phyloP scores from a whole-genome alignment of 352 stramenopile species.

The Globisporangium paroecandrum region DNA sequence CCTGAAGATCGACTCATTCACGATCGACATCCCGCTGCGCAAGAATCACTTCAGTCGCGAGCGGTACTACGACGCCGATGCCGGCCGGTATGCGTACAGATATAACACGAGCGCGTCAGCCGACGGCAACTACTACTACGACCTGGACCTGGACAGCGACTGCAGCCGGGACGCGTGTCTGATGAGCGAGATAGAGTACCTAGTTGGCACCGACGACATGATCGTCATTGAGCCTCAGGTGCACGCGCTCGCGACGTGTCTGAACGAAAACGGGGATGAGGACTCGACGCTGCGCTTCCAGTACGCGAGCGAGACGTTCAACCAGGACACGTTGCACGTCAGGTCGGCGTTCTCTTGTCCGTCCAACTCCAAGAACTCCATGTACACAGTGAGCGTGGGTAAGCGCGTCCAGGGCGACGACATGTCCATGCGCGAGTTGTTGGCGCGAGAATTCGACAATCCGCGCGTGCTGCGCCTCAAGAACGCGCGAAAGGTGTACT shows the following conservation, averaged over 20 bases:
- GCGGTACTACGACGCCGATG: neutral
- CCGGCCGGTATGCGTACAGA: conserved; percentile 1
- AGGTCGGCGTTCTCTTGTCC: neutral
- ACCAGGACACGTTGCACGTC: neutral
- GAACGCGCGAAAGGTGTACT: conserved; percentile 14
- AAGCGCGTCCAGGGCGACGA: conserved; percentile 9
- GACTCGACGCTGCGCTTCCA: conserved; percentile 8
- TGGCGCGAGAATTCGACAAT: neutral
- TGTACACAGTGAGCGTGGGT: conserved; percentile 6
- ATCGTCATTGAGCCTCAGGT: conserved; percentile 4
- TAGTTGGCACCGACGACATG: neutral
- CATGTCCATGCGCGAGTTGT: neutral
- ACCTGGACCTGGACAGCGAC: neutral
- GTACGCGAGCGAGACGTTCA: neutral
- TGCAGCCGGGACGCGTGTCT: conserved; percentile 5
- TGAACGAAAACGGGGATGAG: neutral
- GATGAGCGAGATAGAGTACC: neutral
- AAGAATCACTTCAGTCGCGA: conserved; percentile 1
- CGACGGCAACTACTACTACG: conserved; percentile 7
- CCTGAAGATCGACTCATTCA: conserved; percentile 9
- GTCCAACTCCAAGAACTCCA: conserved; percentile 4
- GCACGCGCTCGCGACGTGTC: conserved; percentile 2
- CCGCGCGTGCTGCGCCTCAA: neutral
- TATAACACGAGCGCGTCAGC: neutral
- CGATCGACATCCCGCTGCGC: conserved; percentile 8